phyloP scores from a whole-genome alignment of 495 filamentous ascomycete species.

The Emericellopsis terricola region DNA sequence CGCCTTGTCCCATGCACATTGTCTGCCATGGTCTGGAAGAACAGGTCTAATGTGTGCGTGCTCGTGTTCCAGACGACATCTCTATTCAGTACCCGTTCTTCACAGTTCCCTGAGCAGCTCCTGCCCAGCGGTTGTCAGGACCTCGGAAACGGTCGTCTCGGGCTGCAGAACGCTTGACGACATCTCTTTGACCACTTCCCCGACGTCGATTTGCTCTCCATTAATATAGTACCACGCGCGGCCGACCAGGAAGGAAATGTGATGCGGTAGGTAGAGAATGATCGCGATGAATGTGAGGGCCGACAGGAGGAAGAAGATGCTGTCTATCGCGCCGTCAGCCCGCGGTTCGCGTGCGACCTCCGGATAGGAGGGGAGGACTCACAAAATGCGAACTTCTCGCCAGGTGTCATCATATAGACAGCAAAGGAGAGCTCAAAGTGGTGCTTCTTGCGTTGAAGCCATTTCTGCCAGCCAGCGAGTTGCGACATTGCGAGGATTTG shows the following conservation, averaged over 20 bases:
- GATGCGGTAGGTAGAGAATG: constrained; percentile 83
- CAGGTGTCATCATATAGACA: constrained; percentile 27
- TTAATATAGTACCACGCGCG: constrained; percentile 90
- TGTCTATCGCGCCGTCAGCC: constrained; percentile 36
- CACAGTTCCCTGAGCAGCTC: constrained; percentile 24
- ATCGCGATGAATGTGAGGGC: constrained; percentile 70
- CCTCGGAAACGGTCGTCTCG: constrained; percentile 12
- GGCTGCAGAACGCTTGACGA: constrained; percentile 8
- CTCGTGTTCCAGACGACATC: constrained; percentile 1
- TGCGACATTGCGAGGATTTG: too few species aligned
- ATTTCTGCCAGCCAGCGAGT: constrained; percentile 13
- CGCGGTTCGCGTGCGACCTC: neutral
- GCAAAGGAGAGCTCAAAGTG: constrained; percentile 28
- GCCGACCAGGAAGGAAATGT: constrained; percentile 56
- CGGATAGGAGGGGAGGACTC: constrained; percentile 4
- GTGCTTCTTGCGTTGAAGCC: constrained; percentile 28
- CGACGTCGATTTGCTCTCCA: constrained; percentile 35
- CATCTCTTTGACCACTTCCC: constrained; percentile 15
- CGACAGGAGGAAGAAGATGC: constrained; percentile 71
- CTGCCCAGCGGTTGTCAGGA: too few species aligned
- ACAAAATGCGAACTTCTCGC: constrained; percentile 30
- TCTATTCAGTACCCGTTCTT: neutral
- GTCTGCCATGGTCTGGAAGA: too few species aligned
- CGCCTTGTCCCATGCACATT: too few species aligned
- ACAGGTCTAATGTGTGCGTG: neutral